Evolutionary conservation across 441 rosid species (phyloP).

Genomic region (Breynia disticha): DNA sequence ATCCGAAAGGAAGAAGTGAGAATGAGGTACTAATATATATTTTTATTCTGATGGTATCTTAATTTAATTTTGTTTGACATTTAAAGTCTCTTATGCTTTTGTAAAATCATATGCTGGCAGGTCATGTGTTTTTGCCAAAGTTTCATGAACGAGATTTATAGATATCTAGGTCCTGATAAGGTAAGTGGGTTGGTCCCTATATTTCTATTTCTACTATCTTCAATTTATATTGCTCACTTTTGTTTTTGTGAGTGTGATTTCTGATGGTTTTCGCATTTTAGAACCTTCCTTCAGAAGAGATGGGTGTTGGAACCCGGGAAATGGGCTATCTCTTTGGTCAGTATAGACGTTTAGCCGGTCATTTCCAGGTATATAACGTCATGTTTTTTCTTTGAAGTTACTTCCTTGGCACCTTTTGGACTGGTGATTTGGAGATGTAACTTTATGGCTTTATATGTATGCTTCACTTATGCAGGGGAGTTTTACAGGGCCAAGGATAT

Average conservation of each 20-base stretch:
- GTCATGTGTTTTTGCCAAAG: conserved; percentile 99
- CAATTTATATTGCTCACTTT: conserved; percentile 2
- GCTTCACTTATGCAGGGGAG: conserved; percentile 93
- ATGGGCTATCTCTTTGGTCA: conserved; percentile 99
- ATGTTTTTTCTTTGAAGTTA: too few relatives aligned
- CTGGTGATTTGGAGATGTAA: conserved; percentile 20
- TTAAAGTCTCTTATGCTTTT: conserved; percentile 21
- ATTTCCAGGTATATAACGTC: conserved; percentile 70
- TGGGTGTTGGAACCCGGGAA: conserved; percentile 96
- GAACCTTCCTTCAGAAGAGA: conserved; percentile 99
- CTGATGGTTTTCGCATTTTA: conserved; percentile 19
- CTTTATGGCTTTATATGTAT: conserved; percentile 36
- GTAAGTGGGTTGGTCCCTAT: conserved; percentile 23
- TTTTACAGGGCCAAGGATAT: conserved; percentile 94
- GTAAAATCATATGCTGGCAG: conserved; percentile 39
- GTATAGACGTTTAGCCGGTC: conserved; percentile 90
- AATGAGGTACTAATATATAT: conserved; percentile 47
- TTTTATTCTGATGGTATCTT: conserved; percentile 10
- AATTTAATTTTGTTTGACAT: conserved; percentile 14
- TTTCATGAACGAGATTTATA: conserved; percentile 88
- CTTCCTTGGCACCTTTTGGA: too few relatives aligned
- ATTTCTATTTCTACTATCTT: conserved; percentile 4
- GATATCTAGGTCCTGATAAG: conserved; percentile 93
- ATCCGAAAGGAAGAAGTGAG: conserved; percentile 98
- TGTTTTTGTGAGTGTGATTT: conserved; percentile 12